Base-by-base conservation (phyloP, 495 filamentous ascomycete genomes). In the Hypoxylon lienhwacheense region DNA sequence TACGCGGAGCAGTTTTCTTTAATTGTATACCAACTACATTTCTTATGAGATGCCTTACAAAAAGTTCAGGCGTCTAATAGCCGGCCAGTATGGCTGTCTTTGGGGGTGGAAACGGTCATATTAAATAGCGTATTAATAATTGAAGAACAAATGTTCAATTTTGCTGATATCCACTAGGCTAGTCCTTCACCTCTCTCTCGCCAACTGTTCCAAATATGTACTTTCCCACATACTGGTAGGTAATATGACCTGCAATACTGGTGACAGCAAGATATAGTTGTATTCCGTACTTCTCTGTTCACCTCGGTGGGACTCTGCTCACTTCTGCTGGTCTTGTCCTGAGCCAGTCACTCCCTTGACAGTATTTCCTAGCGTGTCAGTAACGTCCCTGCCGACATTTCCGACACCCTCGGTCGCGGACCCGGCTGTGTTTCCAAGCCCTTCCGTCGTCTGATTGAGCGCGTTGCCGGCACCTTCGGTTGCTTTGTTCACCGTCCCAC, bases 401-500 rank as follows among this genome's bases (percentile, higher is more conserved):
- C 62, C 61, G 7, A 67, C 53, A 10, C 65, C 65, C 52, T 72
- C 49, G 4, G 65, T 67, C 10, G 63, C 55, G 4, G 65, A 64
- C 15, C 66, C 64, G 10, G 61, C 63, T 1, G 61, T 55, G 42
- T 71, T 62, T 2, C 69, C 69, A 11, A 65, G 53, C 7, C 66
- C 64, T 19, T 70, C 41, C 2, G 69, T 68, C 1, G 66, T 61
- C 11, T 66, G 24, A n/a, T 66, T 61, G 2, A 67, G 47, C 0
- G 56, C 48, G 5, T 55, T 58, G 5, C 68, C 68, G 15, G 60
- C 62, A 1, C 66, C 63, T 36, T 71, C 49, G n/a, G 70, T 72
- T 3, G 72, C 70, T 47, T 69, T 62, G 17, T 65, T 63, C n/a
- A 69, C 55, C 12, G 61, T 50, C 28, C 66, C 70, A 17, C 65